Percentiles rank a stretch among this genome's conserved stretches.
phyloP scores from a whole-genome alignment of 306 rosid species.

The Rubus parviflorus region DNA sequence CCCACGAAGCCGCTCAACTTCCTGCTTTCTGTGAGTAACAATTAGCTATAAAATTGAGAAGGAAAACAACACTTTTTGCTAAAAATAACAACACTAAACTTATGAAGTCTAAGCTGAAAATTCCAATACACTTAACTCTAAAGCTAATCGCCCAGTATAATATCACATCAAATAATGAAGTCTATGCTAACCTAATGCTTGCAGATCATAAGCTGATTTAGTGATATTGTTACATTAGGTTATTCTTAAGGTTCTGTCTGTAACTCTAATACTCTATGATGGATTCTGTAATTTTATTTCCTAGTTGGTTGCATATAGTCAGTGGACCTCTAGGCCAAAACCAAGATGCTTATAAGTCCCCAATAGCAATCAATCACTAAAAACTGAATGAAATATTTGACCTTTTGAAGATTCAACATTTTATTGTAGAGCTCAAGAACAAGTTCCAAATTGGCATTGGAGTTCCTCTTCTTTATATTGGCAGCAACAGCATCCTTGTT shows the following conservation, averaged over 20 bases:
- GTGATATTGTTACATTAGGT: background rate
- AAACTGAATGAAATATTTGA: constrained; percentile 31
- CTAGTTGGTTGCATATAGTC: background rate
- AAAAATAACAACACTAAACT: background rate
- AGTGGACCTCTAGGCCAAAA: background rate
- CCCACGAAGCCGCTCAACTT: constrained; percentile 89
- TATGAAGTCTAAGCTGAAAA: background rate
- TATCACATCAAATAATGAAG: background rate
- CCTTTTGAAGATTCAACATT: constrained; percentile 80
- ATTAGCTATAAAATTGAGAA: constrained; percentile 63
- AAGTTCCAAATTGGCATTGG: constrained; percentile 74
- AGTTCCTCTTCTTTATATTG: constrained; percentile 70
- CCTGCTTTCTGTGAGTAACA: constrained; percentile 87
- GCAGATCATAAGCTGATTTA: too few relatives aligned
- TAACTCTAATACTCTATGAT: background rate
- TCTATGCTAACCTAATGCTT: too few relatives aligned
- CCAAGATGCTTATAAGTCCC: background rate
- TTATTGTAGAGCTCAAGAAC: constrained; percentile 75
- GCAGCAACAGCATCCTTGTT: constrained; percentile 74
- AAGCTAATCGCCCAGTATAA: background rate
- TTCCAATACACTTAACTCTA: background rate
- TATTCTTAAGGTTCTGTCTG: background rate
- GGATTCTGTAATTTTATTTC: background rate
- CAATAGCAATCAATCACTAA: background rate
- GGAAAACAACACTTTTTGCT: constrained; percentile 16